Base-by-base conservation (phyloP, 2,329 filamentous ascomycete species). In the Thelonectria rubi region DNA sequence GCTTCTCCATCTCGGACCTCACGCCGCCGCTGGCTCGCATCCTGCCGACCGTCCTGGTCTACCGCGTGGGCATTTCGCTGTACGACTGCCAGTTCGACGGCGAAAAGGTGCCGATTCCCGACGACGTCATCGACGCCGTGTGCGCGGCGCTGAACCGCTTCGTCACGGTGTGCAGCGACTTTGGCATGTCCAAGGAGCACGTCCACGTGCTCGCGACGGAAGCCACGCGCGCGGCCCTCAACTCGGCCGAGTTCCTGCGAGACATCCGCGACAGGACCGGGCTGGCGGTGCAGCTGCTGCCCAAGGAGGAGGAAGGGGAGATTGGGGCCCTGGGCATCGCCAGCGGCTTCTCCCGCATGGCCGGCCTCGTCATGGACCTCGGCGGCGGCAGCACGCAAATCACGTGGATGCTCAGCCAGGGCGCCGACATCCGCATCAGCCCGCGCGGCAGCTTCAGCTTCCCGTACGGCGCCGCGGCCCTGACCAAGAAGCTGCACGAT, bases 361-460 rank as follows among this genome's bases (percentile, higher is more conserved):
- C 81, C 48, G 89, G 89, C 0, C 74, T 92, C 21, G 87, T 90
- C 17, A 91, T 92, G 88, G 89, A 92, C 76, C 78, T 92, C 2
- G 89, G 89, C 15, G 88, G 89, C 17, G 89, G 89, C 3, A 89
- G 86, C 68, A 89, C 87, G 24, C 89, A 92, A 73, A 82, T 91
- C 64, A 90, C 87, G 14, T 91, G 88, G 88, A 82, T 91, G 71
- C 75, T 83, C 45, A 81, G 82, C 10, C 73, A 78, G 15, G 72
- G 80, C 7, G 86, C 86, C 0, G 72, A 77, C 1, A 79, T 88
- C 14, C 69, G 76, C 18, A 84, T 85, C 58, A 83, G 84, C 32
- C 77, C 83, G 1, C 73, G 73, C 11, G 86, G 86, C 2, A 84
- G 87, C 21, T 83, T 89, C 47, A 91, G 88, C 66, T 84, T 91